Percentiles rank a stretch among this genome's conserved stretches.
phyloP scores from a whole-genome alignment of 2,329 filamentous ascomycete species.

The Fusarium sp. region DNA sequence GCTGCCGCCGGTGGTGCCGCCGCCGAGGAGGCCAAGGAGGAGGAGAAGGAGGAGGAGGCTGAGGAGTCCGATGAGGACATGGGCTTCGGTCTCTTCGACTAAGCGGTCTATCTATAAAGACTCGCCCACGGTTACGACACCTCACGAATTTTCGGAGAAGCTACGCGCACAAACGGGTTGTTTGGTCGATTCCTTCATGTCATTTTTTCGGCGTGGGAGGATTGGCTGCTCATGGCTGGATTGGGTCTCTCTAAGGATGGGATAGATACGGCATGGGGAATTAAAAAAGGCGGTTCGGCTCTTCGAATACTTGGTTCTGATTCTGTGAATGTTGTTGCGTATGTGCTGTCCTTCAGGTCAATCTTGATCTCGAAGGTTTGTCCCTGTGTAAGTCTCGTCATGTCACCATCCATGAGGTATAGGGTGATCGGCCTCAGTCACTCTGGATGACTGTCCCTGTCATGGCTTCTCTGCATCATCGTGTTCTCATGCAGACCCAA shows the following conservation, averaged over 20 bases:
- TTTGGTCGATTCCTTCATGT: constrained; percentile 47
- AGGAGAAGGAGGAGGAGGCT: constrained; percentile 78
- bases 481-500: neutral
- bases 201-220: constrained; percentile 42
- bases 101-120: constrained; percentile 55
- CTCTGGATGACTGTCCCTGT: neutral
- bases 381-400: neutral
- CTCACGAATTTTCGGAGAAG: constrained; percentile 49
- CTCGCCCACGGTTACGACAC: constrained; percentile 44
- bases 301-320: constrained; percentile 28
- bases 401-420: neutral
- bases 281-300: constrained; percentile 42
- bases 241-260: constrained; percentile 42
- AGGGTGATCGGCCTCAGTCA: neutral
- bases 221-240: constrained; percentile 46
- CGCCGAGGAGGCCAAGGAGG: constrained; percentile 77
- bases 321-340: neutral
- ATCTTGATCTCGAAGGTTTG: no score
- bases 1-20: constrained; percentile 76
- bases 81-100: constrained; percentile 82
- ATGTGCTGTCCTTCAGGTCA: no score
- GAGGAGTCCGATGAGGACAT: constrained; percentile 78
- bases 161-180: constrained; percentile 41
- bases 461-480: neutral
- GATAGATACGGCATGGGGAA: constrained; percentile 45